A percentile compares a stretch with the other conserved stretches of the same genome.
phyloP scores from a whole-genome alignment of 2,329 filamentous ascomycete species.

The Arthrobotrys megalospora region DNA sequence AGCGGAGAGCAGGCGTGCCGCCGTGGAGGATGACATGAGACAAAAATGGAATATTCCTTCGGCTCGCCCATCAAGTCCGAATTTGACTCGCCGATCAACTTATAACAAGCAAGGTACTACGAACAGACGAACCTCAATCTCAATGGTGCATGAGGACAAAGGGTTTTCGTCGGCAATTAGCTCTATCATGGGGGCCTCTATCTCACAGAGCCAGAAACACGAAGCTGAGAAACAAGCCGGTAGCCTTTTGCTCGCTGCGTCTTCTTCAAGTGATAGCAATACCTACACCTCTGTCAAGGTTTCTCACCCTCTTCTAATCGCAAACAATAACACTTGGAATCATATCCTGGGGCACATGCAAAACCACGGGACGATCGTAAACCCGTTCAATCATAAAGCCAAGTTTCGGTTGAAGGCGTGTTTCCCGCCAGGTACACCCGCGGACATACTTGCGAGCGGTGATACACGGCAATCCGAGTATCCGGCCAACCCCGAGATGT shows the following conservation, averaged over 20 bases:
- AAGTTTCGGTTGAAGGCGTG: conserved; percentile 48
- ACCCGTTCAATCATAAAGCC: conserved; percentile 54
- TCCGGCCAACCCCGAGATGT: conserved; percentile 48
- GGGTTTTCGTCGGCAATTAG: conserved; percentile 35
- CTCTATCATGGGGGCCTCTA: background rate
- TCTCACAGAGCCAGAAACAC: conserved; percentile 15
- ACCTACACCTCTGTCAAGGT: conserved; percentile 49
- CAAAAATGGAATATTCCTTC: conserved; percentile 51
- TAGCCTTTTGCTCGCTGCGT: background rate
- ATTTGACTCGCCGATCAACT: conserved; percentile 45
- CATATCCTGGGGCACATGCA: conserved; percentile 50
- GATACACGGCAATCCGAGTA: conserved; percentile 53
- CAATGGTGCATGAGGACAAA: conserved; percentile 43
- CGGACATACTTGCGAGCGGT: conserved; percentile 49
- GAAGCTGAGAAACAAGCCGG: conserved; percentile 29
- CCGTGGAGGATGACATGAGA: conserved; percentile 53
- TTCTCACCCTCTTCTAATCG: conserved; percentile 42
- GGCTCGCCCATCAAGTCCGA: conserved; percentile 45
- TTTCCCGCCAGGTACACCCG: conserved; percentile 49
- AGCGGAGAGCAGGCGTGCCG: conserved; percentile 46
- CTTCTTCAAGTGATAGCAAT: conserved; percentile 32
- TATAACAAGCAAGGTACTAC: conserved; percentile 47
- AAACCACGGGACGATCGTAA: conserved; percentile 57
- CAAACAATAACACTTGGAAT: conserved; percentile 57
- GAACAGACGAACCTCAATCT: conserved; percentile 43